Conservation (phyloP, 2,329 filamentous ascomycete genomes). For the Didymella segeticola region DNA sequence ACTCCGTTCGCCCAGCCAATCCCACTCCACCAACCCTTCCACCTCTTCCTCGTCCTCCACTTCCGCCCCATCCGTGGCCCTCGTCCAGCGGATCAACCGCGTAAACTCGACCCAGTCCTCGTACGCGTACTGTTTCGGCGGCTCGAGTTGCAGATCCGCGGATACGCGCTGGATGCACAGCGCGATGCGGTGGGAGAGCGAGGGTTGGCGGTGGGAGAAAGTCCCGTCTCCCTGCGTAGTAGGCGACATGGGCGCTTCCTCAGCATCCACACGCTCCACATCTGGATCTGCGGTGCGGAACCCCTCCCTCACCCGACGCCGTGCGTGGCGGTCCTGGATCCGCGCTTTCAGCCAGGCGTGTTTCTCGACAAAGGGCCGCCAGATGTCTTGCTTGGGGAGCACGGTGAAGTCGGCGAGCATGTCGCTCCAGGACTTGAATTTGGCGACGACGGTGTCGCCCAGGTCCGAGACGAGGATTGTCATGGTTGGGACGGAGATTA, state of each 20-base stretch:
- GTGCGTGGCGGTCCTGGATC: conserved; percentile 44
- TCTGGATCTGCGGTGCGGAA: conserved; percentile 52
- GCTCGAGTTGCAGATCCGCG: conserved; percentile 64
- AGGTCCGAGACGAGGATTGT: conserved; percentile 71
- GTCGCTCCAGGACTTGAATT: conserved; percentile 68
- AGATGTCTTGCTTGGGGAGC: conserved; percentile 66
- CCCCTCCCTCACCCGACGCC: conserved; percentile 55
- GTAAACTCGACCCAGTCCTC: conserved; percentile 89
- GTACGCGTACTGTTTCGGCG: conserved; percentile 73
- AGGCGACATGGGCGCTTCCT: too few species aligned
- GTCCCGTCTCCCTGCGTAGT: too few species aligned
- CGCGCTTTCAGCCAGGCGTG: conserved; percentile 52
- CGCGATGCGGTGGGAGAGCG: conserved; percentile 68
- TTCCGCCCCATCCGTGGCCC: conserved; percentile 42
- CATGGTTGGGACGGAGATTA: conserved; percentile 86
- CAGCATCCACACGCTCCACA: conserved; percentile 18
- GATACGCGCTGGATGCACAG: conserved; percentile 73
- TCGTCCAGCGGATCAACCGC: conserved; percentile 69
- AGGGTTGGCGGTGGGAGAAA: conserved; percentile 52
- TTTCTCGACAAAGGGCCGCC: conserved; percentile 57
- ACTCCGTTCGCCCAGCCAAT: conserved; percentile 74
- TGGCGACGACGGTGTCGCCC: conserved; percentile 78
- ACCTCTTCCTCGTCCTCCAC: conserved; percentile 65
- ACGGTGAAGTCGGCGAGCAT: conserved; percentile 70
- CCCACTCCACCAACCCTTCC: conserved; percentile 70